A percentile compares a stretch with the other conserved stretches of the same genome.
Evolutionary conservation across 306 rosid species (phyloP).

Genomic region (Argentina anserina): DNA sequence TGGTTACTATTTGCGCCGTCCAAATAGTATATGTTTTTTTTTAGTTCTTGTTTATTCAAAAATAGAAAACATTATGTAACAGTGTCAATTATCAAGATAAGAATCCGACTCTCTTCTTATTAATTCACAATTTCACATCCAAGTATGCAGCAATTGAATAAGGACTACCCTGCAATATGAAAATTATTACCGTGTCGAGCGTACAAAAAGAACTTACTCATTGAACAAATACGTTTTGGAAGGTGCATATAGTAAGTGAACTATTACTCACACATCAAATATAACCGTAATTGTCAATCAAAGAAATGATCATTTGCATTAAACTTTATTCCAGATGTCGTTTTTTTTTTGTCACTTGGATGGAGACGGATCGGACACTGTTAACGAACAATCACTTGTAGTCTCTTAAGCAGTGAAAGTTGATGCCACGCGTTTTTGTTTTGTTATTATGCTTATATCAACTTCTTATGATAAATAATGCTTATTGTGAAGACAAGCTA

Average conservation of each 20-base stretch:
- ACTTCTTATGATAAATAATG: background rate
- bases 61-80: too few relatives aligned
- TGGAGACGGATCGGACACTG: background rate
- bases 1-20: background rate
- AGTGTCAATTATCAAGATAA: too few relatives aligned
- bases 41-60: too few relatives aligned
- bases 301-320: background rate
- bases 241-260: too few relatives aligned
- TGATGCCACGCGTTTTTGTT: background rate
- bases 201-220: too few relatives aligned
- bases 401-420: background rate
- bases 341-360: background rate
- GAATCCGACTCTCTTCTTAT: too few relatives aligned
- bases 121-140: too few relatives aligned
- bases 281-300: background rate
- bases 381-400: background rate
- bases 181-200: too few relatives aligned
- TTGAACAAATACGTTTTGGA: too few relatives aligned
- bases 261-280: background rate
- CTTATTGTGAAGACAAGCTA: slow-evolving; percentile 5
- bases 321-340: background rate
- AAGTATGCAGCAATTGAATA: too few relatives aligned
- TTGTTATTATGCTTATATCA: background rate
- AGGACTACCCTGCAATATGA: too few relatives aligned
- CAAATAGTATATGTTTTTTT: too few relatives aligned